These are phyloP conservation scores for Speleostelium caveatum DNA, from an alignment of 78 protist genomes.

Conservation along the genomic window DNA sequence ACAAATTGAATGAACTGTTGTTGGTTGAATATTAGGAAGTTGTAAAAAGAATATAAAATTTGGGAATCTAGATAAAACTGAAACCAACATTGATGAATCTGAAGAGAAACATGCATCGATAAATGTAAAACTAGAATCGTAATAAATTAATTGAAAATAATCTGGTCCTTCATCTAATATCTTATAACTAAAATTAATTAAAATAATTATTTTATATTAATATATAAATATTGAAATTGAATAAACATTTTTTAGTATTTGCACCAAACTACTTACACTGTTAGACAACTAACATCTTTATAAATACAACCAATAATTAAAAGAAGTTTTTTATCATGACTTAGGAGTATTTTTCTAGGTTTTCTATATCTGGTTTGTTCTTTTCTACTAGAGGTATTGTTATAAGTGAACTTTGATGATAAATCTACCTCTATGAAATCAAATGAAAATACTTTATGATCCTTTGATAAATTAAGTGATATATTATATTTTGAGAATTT, in stretches of 20 bases:
- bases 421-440: slow-evolving; percentile 12
- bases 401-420: neutral
- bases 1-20: neutral
- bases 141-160: slow-evolving; percentile 52
- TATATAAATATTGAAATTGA: neutral
- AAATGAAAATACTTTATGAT: slow-evolving; percentile 12
- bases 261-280: slow-evolving; percentile 63
- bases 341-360: slow-evolving; percentile 48
- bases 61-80: slow-evolving; percentile 49
- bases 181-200: slow-evolving; percentile 5
- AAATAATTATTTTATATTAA: neutral
- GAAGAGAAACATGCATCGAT: slow-evolving; percentile 77
- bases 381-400: neutral
- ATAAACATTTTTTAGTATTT: no score
- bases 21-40: slow-evolving; percentile 9
- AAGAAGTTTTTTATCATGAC: slow-evolving; percentile 47
- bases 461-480: slow-evolving; percentile 1
- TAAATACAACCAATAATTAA: slow-evolving; percentile 47
- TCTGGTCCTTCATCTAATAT: slow-evolving; percentile 67
- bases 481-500: slow-evolving; percentile 56
- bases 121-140: slow-evolving; percentile 67
- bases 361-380: slow-evolving; percentile 4
- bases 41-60: slow-evolving; percentile 55
- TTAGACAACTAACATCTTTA: slow-evolving; percentile 54
- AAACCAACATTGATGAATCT: slow-evolving; percentile 36